Percentiles rank a stretch among this genome's conserved stretches.
Conservation (phyloP, 2,329 filamentous ascomycete species). For the Knufia fluminis region DNA sequence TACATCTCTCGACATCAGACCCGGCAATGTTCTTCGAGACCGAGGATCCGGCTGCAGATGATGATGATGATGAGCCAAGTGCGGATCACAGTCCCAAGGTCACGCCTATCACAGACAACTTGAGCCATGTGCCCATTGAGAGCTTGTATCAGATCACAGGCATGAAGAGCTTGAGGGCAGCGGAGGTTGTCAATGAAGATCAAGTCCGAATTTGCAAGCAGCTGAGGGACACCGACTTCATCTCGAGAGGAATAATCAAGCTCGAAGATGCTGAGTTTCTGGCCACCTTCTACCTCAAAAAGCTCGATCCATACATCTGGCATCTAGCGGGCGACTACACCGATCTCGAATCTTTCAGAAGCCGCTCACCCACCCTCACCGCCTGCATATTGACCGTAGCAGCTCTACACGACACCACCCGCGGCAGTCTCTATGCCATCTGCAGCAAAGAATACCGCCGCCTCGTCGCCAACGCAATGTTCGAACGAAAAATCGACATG, state of each 20-base stretch:
- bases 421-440: slow-evolving; percentile 25
- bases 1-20: slow-evolving; percentile 27
- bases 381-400: slow-evolving; percentile 40
- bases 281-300: slow-evolving; percentile 33
- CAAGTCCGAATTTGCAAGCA: slow-evolving; percentile 27
- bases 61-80: slow-evolving; percentile 36
- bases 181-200: slow-evolving; percentile 25
- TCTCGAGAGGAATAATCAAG: slow-evolving; percentile 40
- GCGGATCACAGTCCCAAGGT: slow-evolving; percentile 29
- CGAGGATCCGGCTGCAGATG: slow-evolving; percentile 36
- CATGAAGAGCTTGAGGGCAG: slow-evolving; percentile 24
- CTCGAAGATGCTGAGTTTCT: slow-evolving; percentile 35
- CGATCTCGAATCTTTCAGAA: slow-evolving; percentile 38
- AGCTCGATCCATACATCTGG: slow-evolving; percentile 42
- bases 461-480: slow-evolving; percentile 45
- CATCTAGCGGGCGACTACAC: slow-evolving; percentile 39
- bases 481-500: slow-evolving; percentile 42
- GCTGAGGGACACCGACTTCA: slow-evolving; percentile 39
- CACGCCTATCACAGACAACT: slow-evolving; percentile 21
- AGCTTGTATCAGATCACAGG: slow-evolving; percentile 31
- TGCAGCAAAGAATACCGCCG: slow-evolving; percentile 45
- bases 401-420: slow-evolving; percentile 38
- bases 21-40: slow-evolving; percentile 25
- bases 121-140: slow-evolving; percentile 30
- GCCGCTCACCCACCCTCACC: slow-evolving; percentile 42